These are phyloP conservation scores for Exophiala sp. DNA, from an alignment of 2,329 filamentous ascomycete species.

Conservation along the genomic window DNA sequence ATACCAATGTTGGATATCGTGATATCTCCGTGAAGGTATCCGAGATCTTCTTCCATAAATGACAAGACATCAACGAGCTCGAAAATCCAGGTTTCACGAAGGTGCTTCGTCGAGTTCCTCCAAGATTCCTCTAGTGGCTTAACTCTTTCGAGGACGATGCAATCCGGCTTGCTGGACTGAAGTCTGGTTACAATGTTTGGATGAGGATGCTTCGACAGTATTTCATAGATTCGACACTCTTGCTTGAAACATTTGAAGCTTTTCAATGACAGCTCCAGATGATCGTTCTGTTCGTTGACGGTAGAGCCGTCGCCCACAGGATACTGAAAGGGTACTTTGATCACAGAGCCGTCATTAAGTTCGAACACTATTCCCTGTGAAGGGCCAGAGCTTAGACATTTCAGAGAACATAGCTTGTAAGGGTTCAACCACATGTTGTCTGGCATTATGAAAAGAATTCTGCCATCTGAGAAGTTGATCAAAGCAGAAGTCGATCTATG, in stretches of 20 bases:
- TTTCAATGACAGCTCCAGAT: conserved; percentile 1
- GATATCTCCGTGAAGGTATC: conserved; percentile 8
- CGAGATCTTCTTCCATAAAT: conserved; percentile 1
- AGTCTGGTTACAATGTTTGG: conserved; percentile 4
- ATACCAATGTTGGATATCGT: conserved; percentile 12
- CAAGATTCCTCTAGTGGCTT: conserved; percentile 1
- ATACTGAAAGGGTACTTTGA: conserved; percentile 9
- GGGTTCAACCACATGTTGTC: conserved; percentile 1
- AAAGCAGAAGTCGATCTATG: too few species aligned
- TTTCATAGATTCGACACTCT: conserved; percentile 4
- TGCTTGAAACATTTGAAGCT: conserved; percentile 5
- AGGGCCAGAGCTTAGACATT: conserved; percentile 7
- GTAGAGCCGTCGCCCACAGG: conserved; percentile 3
- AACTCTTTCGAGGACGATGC: conserved; percentile 7
- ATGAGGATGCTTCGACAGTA: conserved; percentile 1
- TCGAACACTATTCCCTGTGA: conserved; percentile 11
- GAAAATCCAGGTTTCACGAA: conserved; percentile 1
- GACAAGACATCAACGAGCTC: conserved; percentile 5
- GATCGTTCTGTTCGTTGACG: conserved; percentile 1
- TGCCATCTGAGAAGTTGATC: too few species aligned
- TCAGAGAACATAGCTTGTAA: conserved; percentile 1
- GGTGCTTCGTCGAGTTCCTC: not conserved
- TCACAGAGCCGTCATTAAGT: conserved; percentile 1
- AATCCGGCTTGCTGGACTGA: conserved; percentile 1
- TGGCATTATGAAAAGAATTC: too few species aligned